A percentile compares a stretch with the other conserved stretches of the same genome.
phyloP scores from a whole-genome alignment of 2,329 filamentous ascomycete genomes.

The Periconia macrospinosa region DNA sequence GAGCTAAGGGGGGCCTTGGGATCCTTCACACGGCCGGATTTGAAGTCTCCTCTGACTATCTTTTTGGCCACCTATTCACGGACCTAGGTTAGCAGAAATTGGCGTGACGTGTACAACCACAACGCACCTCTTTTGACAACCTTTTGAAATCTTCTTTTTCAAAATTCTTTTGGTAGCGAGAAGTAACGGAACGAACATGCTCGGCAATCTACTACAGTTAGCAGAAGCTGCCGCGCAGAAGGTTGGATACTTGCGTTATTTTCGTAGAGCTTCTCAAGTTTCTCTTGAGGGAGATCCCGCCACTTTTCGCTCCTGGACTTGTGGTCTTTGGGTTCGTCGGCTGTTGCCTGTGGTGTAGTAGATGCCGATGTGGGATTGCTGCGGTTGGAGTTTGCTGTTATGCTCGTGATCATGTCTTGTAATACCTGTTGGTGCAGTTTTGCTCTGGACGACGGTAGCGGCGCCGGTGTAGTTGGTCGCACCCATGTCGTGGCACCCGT shows the following conservation, averaged over 20 bases:
- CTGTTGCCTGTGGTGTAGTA: constrained; percentile 66
- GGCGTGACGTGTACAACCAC: neutral
- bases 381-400: constrained; percentile 66
- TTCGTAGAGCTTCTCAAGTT: constrained; percentile 94
- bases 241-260: constrained; percentile 69
- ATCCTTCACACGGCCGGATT: constrained; percentile 81
- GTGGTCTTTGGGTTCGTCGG: constrained; percentile 58
- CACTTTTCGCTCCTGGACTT: constrained; percentile 64
- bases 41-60: constrained; percentile 88
- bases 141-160: constrained; percentile 75
- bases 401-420: constrained; percentile 74
- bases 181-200: constrained; percentile 80
- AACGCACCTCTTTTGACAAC: constrained; percentile 62
- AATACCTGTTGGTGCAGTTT: constrained; percentile 75
- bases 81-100: constrained; percentile 10
- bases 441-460: constrained; percentile 64
- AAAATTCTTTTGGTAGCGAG: constrained; percentile 84
- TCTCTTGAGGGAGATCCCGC: constrained; percentile 71
- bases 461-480: constrained; percentile 70
- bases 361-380: constrained; percentile 56
- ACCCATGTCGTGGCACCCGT: constrained; percentile 78
- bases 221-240: neutral
- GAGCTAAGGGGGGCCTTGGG: constrained; percentile 71
- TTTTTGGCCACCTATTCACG: constrained; percentile 70
- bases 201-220: constrained; percentile 68